phyloP scores from a whole-genome alignment of 176 grass and related monocot genomes.

The Hordeum marinum region DNA sequence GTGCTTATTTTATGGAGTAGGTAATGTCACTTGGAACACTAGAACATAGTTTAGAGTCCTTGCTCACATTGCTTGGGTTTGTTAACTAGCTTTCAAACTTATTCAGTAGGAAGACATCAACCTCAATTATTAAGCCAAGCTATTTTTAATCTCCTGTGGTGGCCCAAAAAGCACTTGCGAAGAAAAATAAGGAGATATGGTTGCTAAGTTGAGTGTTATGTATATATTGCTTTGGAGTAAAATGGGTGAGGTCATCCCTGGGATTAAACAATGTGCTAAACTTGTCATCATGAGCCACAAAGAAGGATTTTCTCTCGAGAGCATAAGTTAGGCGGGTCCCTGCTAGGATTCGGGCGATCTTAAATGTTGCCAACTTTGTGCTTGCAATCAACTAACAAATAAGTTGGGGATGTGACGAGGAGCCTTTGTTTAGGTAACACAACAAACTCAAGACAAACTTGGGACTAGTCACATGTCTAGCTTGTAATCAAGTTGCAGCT shows the following conservation, averaged over 20 bases:
- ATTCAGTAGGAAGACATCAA: constrained; percentile 67
- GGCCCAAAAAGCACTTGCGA: constrained; percentile 49
- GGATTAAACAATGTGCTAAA: constrained; percentile 49
- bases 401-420: constrained; percentile 41
- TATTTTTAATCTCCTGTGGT: constrained; percentile 46
- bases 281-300: constrained; percentile 70
- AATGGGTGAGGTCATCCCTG: constrained; percentile 70
- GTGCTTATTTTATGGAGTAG: constrained; percentile 77
- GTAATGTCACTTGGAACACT: constrained; percentile 89
- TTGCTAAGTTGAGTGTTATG: constrained; percentile 49
- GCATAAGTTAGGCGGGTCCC: constrained; percentile 73
- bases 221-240: constrained; percentile 28
- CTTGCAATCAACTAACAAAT: constrained; percentile 61
- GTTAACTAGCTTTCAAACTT: constrained; percentile 71
- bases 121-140: constrained; percentile 71
- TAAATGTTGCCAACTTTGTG: constrained; percentile 82
- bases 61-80: constrained; percentile 77
- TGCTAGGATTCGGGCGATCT: constrained; percentile 77
- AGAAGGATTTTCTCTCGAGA: constrained; percentile 70
- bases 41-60: constrained; percentile 44
- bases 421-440: constrained; percentile 32
- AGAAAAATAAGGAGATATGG: constrained; percentile 52
- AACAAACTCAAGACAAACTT: constrained; percentile 30
- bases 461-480: constrained; percentile 31
- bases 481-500: constrained; percentile 33